Evolutionary conservation across 2,329 filamentous ascomycete species (phyloP), one percentile per base, ranked within the genome.

Genomic region (Aspergillus niger): DNA sequence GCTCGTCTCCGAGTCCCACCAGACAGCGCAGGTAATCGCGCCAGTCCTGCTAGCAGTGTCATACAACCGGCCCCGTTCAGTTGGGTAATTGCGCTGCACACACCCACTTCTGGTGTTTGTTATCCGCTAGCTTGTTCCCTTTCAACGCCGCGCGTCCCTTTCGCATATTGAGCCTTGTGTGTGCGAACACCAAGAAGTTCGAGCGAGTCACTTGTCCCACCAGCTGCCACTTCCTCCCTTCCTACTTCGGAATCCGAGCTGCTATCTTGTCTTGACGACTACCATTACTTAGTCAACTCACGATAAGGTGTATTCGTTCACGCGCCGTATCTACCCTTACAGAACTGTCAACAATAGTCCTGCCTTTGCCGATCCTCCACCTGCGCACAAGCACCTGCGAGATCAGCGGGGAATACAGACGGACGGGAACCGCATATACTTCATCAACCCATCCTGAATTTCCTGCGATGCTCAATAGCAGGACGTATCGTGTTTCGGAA

Each of bases 381-480:
- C 44, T 56, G 57, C 57, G 55, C 55, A 55, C 55, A 52, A 57
- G 52, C 51, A 58, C 32, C 38, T 47, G 43, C 44, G 24, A 56
- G 32, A 48, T 51, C 44, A 50, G 60, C 47, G 64, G 65, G 59
- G 59, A 50, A 64, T 43, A 58, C 30, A 58, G 56, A 59, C 57
- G 38, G 55, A 58, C 44, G 36, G 64, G 59, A 63, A 63, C 63
- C 56, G 47, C 20, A 54, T 44, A 43, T 49, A 26, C 44, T 63
- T 52, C 50, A 57, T 60, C 58, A 56, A 54, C 62, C 44, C 54
- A 61, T 59, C 47, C 43, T 57, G 24, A 52, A 30, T 36, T 26
- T 44, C 62, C 58, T 72, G 72, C 71, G 74, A 73, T 76, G 79
- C 64, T 73, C 74, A 67, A 63, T 61, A 61, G 59, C 43, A 55